Base-by-base conservation (phyloP, 306 rosid species). In the Quercus berberidifolia region DNA sequence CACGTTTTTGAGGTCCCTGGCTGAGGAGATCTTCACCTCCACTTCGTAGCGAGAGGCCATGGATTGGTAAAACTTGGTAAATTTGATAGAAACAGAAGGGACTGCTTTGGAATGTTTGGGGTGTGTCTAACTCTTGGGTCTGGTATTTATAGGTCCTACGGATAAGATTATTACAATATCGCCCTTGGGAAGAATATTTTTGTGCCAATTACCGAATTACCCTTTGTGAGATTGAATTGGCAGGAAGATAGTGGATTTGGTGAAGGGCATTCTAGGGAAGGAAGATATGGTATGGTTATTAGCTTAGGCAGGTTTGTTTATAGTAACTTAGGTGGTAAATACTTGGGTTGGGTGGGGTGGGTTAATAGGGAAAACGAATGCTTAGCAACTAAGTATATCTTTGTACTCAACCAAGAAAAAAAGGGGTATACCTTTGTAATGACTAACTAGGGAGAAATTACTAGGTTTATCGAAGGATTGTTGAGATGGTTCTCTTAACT, bases 11-110 rank as follows among this genome's bases (percentile, higher is more conserved):
- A 94, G 84, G 19, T 78, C 86, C 21, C 49, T 85, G 2, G 97
- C 98, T 3, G 92, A 88, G 6, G 82, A 1, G 21, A 94, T 58
- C 71, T 81, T 89, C 3, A 92, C 41, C 54, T 94, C 92, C 1
- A 92, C 72, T 69, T 94, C 94, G 70, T 86, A 85, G 6, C 88
- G 87, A 64, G 94, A 84, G 6, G 88, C 92, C 95, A 91, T 93
- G 54, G 14, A 49, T 49, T 28, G 25, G 1, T 0, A 30, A 2
- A 38, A 8, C 0, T 38, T 38, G 46, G 46, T 8, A 38, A 38
- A 58, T 46, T 31, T 46, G 0, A 18, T 10, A 0, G 19, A 4
- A 19, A 21, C 4, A n/a, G 43, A 21, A 41, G 59, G 69, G 4
- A 35, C 17, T 70, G 19, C 54, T 3, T 13, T 6, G 52, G 3